These are phyloP conservation scores for Nakaseomyces sp. DNA, from an alignment of 1,139 yeast genomes.

Conservation along the genomic window DNA sequence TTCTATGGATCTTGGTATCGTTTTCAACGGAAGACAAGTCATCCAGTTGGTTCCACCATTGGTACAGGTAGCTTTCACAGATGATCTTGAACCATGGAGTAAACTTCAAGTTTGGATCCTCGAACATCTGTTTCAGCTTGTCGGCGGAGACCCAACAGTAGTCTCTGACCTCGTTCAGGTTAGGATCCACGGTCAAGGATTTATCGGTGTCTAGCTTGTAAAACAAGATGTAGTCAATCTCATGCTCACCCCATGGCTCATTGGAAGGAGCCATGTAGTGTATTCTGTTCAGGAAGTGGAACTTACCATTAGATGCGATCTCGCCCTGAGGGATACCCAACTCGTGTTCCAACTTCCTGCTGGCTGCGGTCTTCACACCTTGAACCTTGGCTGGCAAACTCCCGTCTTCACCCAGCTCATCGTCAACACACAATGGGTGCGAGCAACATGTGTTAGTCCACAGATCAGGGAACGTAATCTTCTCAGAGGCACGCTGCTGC, in stretches of 20 bases:
- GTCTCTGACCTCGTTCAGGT: conserved; percentile 80
- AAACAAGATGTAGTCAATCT: conserved; percentile 86
- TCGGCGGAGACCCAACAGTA: conserved; percentile 59
- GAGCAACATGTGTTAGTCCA: conserved; percentile 99
- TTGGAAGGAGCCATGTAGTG: conserved; percentile 83
- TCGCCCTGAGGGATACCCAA: conserved; percentile 75
- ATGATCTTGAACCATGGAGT: conserved; percentile 98
- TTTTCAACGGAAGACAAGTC: conserved; percentile 32
- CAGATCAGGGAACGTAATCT: conserved; percentile 89
- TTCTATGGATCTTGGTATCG: conserved; percentile 29
- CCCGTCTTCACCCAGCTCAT: conserved; percentile 57
- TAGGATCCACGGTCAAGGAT: conserved; percentile 38
- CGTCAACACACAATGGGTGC: conserved; percentile 80
- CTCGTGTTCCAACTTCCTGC: conserved; percentile 85
- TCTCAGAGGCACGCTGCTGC: conserved; percentile 93
- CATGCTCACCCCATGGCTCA: conserved; percentile 96
- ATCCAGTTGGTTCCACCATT: conserved; percentile 85
- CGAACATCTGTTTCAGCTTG: conserved; percentile 68
- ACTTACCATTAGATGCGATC: conserved; percentile 31
- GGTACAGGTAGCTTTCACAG: conserved; percentile 79
- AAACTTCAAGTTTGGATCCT: conserved; percentile 53
- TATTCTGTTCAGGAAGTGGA: conserved; percentile 82
- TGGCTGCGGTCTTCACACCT: conserved; percentile 86
- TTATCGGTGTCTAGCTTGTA: conserved; percentile 53
- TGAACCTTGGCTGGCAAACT: conserved; percentile 50